Evolutionary conservation across 2,329 filamentous ascomycete genomes (phyloP), one percentile per base, ranked within the genome.

Genomic region (Drechslerella dactyloides): DNA sequence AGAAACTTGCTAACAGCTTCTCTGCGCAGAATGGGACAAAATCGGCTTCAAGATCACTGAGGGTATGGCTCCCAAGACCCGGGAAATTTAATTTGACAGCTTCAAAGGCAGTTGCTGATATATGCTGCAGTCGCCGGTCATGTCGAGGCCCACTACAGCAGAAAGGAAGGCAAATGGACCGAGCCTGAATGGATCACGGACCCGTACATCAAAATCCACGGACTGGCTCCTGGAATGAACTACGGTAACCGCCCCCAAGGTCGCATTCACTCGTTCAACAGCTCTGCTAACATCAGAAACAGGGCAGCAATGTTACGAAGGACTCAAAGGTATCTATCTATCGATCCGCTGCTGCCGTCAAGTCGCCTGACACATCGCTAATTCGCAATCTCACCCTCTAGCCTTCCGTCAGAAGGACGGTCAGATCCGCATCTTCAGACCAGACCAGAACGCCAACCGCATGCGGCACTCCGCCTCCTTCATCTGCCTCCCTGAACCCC

Each of bases 161-260:
- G 85, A 75, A 84, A 87, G 74, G 91, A 88, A 1, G 87, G 87
- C 55, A 80, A 88, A 84, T 97, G 93, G 93, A 86, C 88, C 0
- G 80, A 87, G 13, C 91, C 91, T 24, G 82, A 85, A 74, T 96
- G 96, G 81, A 87, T 97, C 73, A 81, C 86, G 72, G 90, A 93
- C 77, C 93, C 93, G 5, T 93, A 85, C 82, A 86, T 97, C 76
- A 88, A 88, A 75, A 87, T 97, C 78, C 93, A 97, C 81, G 94
- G 93, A 80, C 94, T 99, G 90, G 89, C 93, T 0, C 93, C 94
- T 0, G 93, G 87, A 48, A 86, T 97, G 75, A 99, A 99, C 84
- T 99, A 99, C 80, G 66, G 92, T 74, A 70, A 8, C 17, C 21
- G 24, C 2, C 19, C 27, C n/a, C 19, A 30, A n/a, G 17, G 27